Conservation (phyloP, 495 filamentous ascomycete genomes). For the Echria macrotheca region DNA sequence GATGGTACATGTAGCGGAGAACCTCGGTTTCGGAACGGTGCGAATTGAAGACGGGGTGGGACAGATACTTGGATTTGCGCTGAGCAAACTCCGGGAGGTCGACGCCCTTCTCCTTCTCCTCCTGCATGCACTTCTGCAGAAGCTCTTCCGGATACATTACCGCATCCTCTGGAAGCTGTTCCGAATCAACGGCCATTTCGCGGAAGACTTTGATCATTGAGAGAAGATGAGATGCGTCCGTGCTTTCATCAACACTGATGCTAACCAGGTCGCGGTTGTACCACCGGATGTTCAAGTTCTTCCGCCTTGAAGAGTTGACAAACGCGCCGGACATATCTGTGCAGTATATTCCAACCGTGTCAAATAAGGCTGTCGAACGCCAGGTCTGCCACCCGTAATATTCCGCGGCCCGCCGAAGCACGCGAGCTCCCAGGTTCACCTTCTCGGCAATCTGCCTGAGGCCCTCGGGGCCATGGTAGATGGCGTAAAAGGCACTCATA, state of each 20-base stretch:
- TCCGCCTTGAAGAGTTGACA: constrained; percentile 7
- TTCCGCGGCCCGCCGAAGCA: constrained; percentile 62
- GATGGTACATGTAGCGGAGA: constrained; percentile 88
- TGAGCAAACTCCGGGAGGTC: constrained; percentile 56
- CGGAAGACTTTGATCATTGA: constrained; percentile 26
- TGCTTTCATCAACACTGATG: constrained; percentile 43
- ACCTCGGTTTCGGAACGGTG: constrained; percentile 97
- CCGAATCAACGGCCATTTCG: not conserved
- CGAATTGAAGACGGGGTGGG: constrained; percentile 93
- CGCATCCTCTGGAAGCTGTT: not conserved
- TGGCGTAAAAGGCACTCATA: constrained; percentile 96
- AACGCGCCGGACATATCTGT: constrained; percentile 9
- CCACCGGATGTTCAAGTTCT: constrained; percentile 23
- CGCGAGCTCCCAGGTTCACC: constrained; percentile 62
- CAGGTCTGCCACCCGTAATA: constrained; percentile 61
- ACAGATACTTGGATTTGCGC: constrained; percentile 71
- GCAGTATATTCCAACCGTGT: constrained; percentile 69
- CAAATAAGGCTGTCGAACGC: constrained; percentile 54
- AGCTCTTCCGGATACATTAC: constrained; percentile 6
- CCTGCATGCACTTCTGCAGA: constrained; percentile 31
- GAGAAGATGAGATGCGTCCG: constrained; percentile 22
- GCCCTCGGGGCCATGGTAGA: constrained; percentile 89
- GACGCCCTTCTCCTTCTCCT: constrained; percentile 6
- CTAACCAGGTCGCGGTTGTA: constrained; percentile 22
- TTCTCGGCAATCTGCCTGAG: constrained; percentile 80